Evolutionary conservation across 495 filamentous ascomycete species (phyloP), one percentile per base, ranked within the genome.

Genomic region (Saxispiralis lemnorum): DNA sequence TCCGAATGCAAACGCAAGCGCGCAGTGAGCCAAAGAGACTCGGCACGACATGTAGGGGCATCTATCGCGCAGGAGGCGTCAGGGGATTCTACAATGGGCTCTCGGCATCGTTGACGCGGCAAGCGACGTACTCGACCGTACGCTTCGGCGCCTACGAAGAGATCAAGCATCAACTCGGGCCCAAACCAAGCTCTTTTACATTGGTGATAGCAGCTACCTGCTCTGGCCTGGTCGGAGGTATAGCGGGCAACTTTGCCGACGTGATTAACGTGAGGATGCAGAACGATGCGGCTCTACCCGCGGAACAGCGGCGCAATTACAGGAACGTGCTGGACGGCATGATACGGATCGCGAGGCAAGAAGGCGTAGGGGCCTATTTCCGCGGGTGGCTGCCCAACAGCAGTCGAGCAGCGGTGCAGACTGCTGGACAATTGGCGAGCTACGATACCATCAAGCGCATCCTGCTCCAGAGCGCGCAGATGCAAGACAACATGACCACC

Each of bases 251-350:
- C 62, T 82, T 85, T 0, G 88, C 88, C 44, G 89, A 97, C 57
- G 81, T 97, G 10, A 70, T 95, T 45, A 97, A 97, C 63, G 89
- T 97, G 34, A 85, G 89, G 50, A 97, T 97, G 89, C 89, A 97
- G 61, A 79, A 88, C 65, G 89, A 96, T 59, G 78, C 82, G 11
- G 75, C 87, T 0, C 72, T 94, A 4, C 82, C 86, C 0, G 54
- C 64, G 2, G 66, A 66, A 1, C 65, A 89, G 49, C 77, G 83
- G 2, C 75, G 87, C 17, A 86, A 93, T 63, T 97, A 97, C 68
- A 74, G 74, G 39, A 69, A 96, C 54, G 92, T 87, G 2, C 57
- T 94, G 20, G 79, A 97, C 56, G 89, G 89, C 2, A 61, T 97
- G 43, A 62, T 81, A 10, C 73, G 83, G 38, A 93, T 94, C 84